These are phyloP conservation scores for Aspergillus awamori DNA, from an alignment of 2,329 filamentous ascomycete genomes.

Conservation along the genomic window DNA sequence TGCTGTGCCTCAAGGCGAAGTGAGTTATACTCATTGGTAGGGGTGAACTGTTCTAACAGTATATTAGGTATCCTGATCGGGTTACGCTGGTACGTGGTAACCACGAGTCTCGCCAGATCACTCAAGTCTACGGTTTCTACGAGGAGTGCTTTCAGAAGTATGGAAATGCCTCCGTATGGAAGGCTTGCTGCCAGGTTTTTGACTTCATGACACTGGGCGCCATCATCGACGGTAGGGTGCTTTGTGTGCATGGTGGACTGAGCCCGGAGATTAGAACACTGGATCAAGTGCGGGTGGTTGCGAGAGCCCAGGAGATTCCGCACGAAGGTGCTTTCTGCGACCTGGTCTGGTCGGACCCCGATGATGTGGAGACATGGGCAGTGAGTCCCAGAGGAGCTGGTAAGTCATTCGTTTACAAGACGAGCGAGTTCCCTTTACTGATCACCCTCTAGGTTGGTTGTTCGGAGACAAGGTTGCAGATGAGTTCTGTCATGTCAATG, in stretches of 20 bases:
- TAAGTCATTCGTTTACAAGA: constrained; percentile 32
- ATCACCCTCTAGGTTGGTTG: constrained; percentile 52
- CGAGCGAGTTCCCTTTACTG: background rate
- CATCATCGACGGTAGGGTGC: constrained; percentile 72
- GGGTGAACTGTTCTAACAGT: background rate
- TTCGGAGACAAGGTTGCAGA: constrained; percentile 73
- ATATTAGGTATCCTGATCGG: constrained; percentile 65
- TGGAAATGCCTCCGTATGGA: constrained; percentile 77
- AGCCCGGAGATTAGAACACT: constrained; percentile 74
- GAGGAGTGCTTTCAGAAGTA: constrained; percentile 78
- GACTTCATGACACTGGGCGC: constrained; percentile 75
- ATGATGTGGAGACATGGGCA: constrained; percentile 71
- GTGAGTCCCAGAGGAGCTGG: constrained; percentile 70
- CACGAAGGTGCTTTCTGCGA: constrained; percentile 79
- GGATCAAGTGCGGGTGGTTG: constrained; percentile 74
- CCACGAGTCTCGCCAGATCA: constrained; percentile 76
- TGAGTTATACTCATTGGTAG: constrained; percentile 1
- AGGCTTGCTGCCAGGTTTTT: constrained; percentile 76
- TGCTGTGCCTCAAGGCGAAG: constrained; percentile 73
- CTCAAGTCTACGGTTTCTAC: constrained; percentile 77
- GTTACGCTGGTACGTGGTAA: constrained; percentile 75
- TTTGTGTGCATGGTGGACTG: constrained; percentile 72
- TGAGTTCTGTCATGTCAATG: constrained; percentile 78
- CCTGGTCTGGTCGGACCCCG: constrained; percentile 75
- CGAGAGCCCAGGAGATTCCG: constrained; percentile 73